Percentiles rank a stretch among this genome's conserved stretches.
phyloP scores from a whole-genome alignment of 2,329 filamentous ascomycete species.

The Diaporthe ilicicola region DNA sequence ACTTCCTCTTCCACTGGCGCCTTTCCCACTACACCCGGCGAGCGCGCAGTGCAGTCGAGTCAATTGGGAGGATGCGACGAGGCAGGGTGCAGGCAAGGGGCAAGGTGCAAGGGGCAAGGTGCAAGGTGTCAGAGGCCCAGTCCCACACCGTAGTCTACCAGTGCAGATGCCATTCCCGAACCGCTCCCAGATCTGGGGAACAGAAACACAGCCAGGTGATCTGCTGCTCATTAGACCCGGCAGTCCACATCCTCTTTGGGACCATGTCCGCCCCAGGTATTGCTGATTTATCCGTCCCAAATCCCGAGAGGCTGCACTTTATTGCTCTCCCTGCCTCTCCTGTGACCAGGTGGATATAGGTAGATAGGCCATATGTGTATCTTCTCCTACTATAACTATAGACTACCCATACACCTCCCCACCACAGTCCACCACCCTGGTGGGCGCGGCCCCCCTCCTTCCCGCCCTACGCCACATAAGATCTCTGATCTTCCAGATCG shows the following conservation, averaged over 20 bases:
- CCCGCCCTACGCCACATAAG: constrained; percentile 12
- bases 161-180: constrained; percentile 5
- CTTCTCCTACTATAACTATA: not conserved
- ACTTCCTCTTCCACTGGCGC: not conserved
- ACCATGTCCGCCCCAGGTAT: not conserved
- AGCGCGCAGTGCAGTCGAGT: not conserved
- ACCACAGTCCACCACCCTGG: not conserved
- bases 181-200: constrained; percentile 15
- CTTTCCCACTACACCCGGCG: not conserved
- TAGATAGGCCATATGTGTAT: constrained; percentile 5
- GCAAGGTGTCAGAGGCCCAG: not conserved
- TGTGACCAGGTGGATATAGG: not conserved
- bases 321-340: not conserved
- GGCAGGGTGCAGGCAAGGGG: not conserved
- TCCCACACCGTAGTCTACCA: not conserved
- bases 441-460: not conserved
- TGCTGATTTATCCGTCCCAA: constrained; percentile 9
- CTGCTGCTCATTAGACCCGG: constrained; percentile 9
- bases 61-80: not conserved
- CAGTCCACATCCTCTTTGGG: constrained; percentile 17
- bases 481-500: constrained; percentile 19
- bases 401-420: not conserved
- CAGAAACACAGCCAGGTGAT: not conserved
- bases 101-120: not conserved
- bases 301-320: constrained; percentile 3